These are phyloP conservation scores for Leishmania braziliensis DNA, from an alignment of 208 protist species.

Conservation along the genomic window DNA sequence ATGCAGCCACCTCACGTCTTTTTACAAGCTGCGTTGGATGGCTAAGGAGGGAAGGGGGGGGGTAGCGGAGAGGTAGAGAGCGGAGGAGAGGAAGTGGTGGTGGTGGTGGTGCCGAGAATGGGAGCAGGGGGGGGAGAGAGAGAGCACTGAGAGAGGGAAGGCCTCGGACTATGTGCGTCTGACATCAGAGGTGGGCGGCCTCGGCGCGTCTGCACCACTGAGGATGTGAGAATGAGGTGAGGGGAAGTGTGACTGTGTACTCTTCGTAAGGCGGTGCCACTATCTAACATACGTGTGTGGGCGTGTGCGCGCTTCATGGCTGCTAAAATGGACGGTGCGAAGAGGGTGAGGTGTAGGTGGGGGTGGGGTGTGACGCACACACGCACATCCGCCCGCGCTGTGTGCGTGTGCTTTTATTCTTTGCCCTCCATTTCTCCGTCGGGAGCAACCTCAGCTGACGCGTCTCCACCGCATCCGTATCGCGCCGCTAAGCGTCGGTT, in stretches of 20 bases:
- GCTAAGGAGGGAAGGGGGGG: not conserved
- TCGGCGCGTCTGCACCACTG: too few species aligned
- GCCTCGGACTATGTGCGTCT: not conserved
- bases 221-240: too few species aligned
- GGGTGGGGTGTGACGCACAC: not conserved
- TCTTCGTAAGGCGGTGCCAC: too few species aligned
- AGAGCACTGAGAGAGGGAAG: not conserved
- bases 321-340: not conserved
- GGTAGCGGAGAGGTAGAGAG: too few species aligned
- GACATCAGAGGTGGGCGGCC: not conserved
- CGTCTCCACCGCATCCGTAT: not conserved
- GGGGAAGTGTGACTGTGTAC: too few species aligned
- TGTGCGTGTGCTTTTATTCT: not conserved
- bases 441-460: not conserved
- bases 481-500: not conserved
- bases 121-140: not conserved
- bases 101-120: not conserved
- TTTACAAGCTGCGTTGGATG: not conserved
- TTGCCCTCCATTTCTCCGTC: conserved; percentile 13
- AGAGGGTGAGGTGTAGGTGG: not conserved
- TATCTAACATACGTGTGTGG: not conserved
- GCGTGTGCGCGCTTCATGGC: not conserved
- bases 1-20: not conserved
- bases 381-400: not conserved
- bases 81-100: not conserved